Evolutionary conservation across 2,329 filamentous ascomycete genomes (phyloP), one percentile per base, ranked within the genome.

Genomic region (Penicillium occitanis): DNA sequence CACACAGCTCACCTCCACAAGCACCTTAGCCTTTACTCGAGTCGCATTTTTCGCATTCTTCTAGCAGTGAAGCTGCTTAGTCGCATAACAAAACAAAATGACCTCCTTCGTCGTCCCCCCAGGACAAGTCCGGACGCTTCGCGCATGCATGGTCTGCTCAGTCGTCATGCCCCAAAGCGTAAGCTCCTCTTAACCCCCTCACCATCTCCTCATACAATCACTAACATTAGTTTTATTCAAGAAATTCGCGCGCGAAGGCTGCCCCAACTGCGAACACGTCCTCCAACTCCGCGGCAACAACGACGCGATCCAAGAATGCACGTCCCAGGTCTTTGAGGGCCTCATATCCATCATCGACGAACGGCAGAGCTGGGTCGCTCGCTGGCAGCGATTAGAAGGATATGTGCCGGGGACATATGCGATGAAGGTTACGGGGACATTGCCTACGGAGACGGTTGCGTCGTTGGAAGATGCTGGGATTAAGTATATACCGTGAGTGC

Each of bases 81-180:
- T 7, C 25, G 10, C 35, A 55, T 10, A n/a, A 17, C 19, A 46
- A 44, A 53, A 7, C 53, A 60, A 60, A 67, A 81, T 79, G 76
- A 64, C 66, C 11, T 82, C 84, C 65, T 90, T 88, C 78, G 93
- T 88, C 78, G 89, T 93, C 68, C 81, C 90, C 17, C 86, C 91
- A 6, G 85, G 84, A 76, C 91, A 95, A 80, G 88, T 90, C 82
- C 91, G 93, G 80, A 89, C 91, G 77, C 87, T 96, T 71, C 93
- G 95, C 80, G 95, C 95, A 74, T 99, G 95, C 85, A 97, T 99
- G 93, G 92, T 98, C 72, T 99, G 95, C 87, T 94, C 92, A 64
- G 91, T 98, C 76, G 92, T 98, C 70, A 92, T 94, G 84, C 90
- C 91, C 68, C 88, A 90, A 74, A 85, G 85, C 71, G 91, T 93